Conservation (phyloP, 208 protist species). For the Acanthamoeba sp. region DNA sequence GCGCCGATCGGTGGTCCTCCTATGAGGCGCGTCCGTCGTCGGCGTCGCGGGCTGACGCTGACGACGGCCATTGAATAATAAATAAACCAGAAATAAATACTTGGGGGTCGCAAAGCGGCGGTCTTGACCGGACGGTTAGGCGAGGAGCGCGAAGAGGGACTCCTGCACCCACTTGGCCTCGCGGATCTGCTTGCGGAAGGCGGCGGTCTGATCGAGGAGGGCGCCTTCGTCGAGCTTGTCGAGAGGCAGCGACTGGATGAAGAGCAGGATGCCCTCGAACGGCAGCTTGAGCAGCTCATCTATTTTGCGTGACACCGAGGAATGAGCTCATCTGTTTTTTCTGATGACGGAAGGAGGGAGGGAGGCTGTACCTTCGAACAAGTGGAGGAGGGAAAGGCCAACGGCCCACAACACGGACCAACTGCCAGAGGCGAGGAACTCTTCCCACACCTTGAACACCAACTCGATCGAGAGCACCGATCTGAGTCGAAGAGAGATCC, state of each 20-base stretch:
- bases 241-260: conserved; percentile 7
- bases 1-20: no score
- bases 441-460: conserved; percentile 57
- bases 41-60: neutral
- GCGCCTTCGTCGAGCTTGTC: conserved; percentile 29
- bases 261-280: conserved; percentile 52
- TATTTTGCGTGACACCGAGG: neutral
- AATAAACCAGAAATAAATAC: neutral
- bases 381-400: conserved; percentile 15
- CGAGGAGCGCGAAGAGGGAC: conserved; percentile 40
- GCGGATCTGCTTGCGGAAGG: conserved; percentile 38
- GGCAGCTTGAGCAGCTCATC: conserved; percentile 35
- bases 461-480: conserved; percentile 18
- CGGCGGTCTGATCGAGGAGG: neutral
- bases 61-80: neutral
- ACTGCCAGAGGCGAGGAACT: conserved; percentile 28
- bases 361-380: neutral
- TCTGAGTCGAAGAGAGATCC: neutral
- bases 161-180: conserved; percentile 53
- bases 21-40: no score
- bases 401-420: conserved; percentile 38
- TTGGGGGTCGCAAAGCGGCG: no score
- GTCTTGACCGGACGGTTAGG: no score
- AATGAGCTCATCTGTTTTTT: neutral
- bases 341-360: neutral